Base-by-base conservation (phyloP, 345 rosid species). In the Aquilaria sinensis region DNA sequence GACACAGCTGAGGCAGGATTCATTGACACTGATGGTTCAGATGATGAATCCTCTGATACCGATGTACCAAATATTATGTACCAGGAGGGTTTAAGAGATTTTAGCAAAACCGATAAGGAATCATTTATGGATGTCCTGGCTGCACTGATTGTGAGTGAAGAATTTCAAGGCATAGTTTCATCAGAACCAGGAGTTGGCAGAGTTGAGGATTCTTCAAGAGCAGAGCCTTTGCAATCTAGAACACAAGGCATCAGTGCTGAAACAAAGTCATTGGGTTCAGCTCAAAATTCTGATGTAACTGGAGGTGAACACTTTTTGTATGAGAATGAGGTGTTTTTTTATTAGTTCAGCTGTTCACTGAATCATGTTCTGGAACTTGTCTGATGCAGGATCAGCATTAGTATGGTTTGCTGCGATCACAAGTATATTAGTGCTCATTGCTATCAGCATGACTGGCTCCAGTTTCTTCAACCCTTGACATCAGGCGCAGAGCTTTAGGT, bases 121-220 rank as follows among this genome's bases (percentile, higher is more conserved):
- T 83, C 97, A 56, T 94, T 94, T 80, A 94, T 94, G 95, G 86
- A 86, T 66, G 96, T 86, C 62, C 76, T 94, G 56, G 95, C 97
- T 43, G 99, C 99, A 75, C 70, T 94, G 68, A 85, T 94, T 45
- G 85, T 83, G 65, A 90, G 97, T 12, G 96, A 94, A 80, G 99
- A 94, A 70, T 94, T 94, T 84, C 96, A 85, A 74, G 92, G 95
- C 74, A 90, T 94, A 66, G 97, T 94, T 67, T 82, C 99, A 68
- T 94, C 95, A 53, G 97, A 88, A 72, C 74, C 95, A 10, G 89
- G 78, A 72, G 80, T 70, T 61, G 62, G 50, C 78, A 85, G 81
- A 78, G n/a, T 55, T 45, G 81, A 82, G 63, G 83, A 76, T 53
- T 70, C 56, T 51, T 70, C 83, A 49, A 70, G 69, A 46, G 65